phyloP scores from a whole-genome alignment of 1,139 yeast genomes.

The Candida sanyaensis region DNA sequence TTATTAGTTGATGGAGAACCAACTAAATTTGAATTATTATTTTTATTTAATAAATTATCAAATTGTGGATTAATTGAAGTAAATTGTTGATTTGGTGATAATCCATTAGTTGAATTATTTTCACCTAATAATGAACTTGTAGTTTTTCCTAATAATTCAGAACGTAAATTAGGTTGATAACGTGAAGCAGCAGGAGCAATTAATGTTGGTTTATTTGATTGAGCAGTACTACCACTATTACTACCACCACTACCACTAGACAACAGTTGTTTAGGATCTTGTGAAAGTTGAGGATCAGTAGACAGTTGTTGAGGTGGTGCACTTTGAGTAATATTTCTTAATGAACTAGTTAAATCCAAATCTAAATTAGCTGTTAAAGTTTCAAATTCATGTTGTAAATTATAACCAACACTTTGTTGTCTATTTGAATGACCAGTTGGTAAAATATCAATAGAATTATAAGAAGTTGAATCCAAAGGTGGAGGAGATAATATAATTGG shows the following conservation, averaged over 20 bases:
- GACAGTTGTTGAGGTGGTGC: conserved; percentile 6
- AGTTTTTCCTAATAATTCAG: conserved; percentile 10
- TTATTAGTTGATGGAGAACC: conserved; percentile 12
- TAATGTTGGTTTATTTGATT: conserved; percentile 9
- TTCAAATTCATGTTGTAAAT: conserved; percentile 49
- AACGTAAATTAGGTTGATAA: conserved; percentile 6
- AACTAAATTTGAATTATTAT: conserved; percentile 5
- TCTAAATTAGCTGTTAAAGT: conserved; percentile 50
- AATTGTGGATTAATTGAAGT: conserved; percentile 11
- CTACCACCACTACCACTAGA: neutral
- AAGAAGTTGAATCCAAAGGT: conserved; percentile 27
- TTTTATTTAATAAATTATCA: conserved; percentile 13
- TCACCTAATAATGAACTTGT: conserved; percentile 22
- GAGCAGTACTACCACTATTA: too few relatives aligned
- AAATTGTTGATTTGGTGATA: conserved; percentile 22
- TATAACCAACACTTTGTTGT: conserved; percentile 46
- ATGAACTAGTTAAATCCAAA: conserved; percentile 34
- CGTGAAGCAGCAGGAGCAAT: conserved; percentile 16
- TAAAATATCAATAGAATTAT: neutral
- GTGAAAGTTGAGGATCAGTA: conserved; percentile 1
- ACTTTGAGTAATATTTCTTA: conserved; percentile 4
- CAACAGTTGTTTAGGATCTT: conserved; percentile 2
- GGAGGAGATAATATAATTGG: conserved; percentile 47
- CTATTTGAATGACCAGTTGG: conserved; percentile 25
- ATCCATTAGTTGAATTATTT: conserved; percentile 11